Percentiles rank a stretch among this genome's conserved stretches.
Evolutionary conservation across 73 alveolate genomes (phyloP).

Genomic region (Paramecium sexaurelia): DNA sequence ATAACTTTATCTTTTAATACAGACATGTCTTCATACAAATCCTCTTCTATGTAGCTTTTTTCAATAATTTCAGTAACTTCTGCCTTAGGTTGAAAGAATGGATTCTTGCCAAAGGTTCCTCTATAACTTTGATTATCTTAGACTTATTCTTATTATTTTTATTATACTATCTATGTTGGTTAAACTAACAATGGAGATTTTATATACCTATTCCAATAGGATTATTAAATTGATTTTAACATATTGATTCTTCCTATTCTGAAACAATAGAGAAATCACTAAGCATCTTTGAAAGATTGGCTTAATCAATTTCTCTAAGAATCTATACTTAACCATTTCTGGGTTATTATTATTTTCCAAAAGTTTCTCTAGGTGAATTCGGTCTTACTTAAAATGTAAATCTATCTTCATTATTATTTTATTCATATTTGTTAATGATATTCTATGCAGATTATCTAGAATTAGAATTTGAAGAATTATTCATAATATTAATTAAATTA

Average conservation of each 20-base stretch:
- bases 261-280: constrained; percentile 46
- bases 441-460: constrained; percentile 13
- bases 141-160: background rate
- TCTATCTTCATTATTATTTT: constrained; percentile 3
- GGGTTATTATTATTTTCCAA: background rate
- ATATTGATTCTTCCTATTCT: constrained; percentile 42
- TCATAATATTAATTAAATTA: background rate
- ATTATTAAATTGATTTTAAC: constrained; percentile 12
- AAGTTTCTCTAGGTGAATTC: constrained; percentile 37
- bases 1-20: constrained; percentile 45
- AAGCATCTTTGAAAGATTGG: constrained; percentile 47
- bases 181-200: background rate
- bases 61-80: constrained; percentile 39
- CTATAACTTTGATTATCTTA: background rate
- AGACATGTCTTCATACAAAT: constrained; percentile 25
- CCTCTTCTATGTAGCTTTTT: constrained; percentile 46
- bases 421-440: background rate
- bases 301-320: background rate
- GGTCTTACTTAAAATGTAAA: constrained; percentile 21
- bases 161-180: background rate
- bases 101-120: constrained; percentile 53
- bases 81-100: constrained; percentile 33
- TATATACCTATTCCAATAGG: constrained; percentile 40
- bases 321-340: constrained; percentile 1
- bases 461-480: background rate